These are phyloP conservation scores for Hypoxylon sp. DNA, from an alignment of 2,329 filamentous ascomycete genomes.

Conservation along the genomic window DNA sequence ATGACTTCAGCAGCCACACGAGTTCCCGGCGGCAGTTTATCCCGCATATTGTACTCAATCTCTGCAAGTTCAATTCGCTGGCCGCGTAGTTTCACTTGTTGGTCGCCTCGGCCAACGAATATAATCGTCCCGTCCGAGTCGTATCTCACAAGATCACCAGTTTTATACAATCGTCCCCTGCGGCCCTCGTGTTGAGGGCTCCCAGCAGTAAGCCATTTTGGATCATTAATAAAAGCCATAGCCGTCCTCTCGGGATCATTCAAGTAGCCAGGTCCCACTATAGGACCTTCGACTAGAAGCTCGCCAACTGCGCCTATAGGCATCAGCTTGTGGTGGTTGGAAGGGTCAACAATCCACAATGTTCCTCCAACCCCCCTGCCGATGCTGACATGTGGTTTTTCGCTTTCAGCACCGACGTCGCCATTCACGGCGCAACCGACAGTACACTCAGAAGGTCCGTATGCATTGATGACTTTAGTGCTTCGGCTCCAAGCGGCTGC, in stretches of 20 bases:
- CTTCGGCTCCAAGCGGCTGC: constrained; percentile 63
- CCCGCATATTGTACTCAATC: constrained; percentile 65
- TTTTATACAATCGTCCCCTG: constrained; percentile 68
- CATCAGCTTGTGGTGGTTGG: constrained; percentile 63
- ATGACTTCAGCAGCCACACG: constrained; percentile 65
- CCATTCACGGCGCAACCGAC: constrained; percentile 67
- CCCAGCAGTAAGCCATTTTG: constrained; percentile 65
- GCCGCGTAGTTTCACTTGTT: constrained; percentile 78
- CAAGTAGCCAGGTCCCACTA: constrained; percentile 75
- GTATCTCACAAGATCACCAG: constrained; percentile 72
- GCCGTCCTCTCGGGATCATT: constrained; percentile 71
- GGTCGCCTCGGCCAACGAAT: constrained; percentile 75
- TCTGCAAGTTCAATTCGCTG: constrained; percentile 74
- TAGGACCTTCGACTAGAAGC: constrained; percentile 69
- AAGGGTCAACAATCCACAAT: constrained; percentile 67
- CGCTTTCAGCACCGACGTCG: constrained; percentile 56
- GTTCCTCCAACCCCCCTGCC: constrained; percentile 64
- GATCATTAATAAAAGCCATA: constrained; percentile 70
- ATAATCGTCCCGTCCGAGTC: constrained; percentile 67
- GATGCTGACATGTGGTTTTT: constrained; percentile 60
- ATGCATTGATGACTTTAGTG: constrained; percentile 66
- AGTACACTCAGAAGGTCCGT: constrained; percentile 69
- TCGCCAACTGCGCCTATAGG: constrained; percentile 67
- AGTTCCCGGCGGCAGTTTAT: constrained; percentile 60
- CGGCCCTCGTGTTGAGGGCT: constrained; percentile 56